Evolutionary conservation across 352 stramenopile species (phyloP).

Genomic region (Globisporangium cystogenes): DNA sequence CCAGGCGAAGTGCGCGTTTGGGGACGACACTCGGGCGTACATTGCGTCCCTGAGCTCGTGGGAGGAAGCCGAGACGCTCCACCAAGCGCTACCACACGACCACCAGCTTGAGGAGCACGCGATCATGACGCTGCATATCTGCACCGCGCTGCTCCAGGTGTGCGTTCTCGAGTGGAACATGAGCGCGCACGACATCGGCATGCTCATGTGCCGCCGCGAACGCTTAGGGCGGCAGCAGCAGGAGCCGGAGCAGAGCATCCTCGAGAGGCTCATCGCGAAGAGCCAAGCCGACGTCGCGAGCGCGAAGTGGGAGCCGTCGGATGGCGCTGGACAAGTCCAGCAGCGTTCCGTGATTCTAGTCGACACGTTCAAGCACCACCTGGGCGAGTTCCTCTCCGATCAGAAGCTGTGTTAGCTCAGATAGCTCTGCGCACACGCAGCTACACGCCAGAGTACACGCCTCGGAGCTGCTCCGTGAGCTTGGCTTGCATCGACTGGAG

Average conservation of each 20-base stretch:
- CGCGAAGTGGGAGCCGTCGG: background rate
- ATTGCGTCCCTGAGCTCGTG: constrained; percentile 34
- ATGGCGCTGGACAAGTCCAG: constrained; percentile 1
- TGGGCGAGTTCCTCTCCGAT: background rate
- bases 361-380: constrained; percentile 6
- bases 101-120: constrained; percentile 33
- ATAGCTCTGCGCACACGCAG: too few species aligned
- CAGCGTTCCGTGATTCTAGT: background rate
- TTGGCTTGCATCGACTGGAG: constrained; percentile 67
- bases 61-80: constrained; percentile 27
- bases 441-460: constrained; percentile 13
- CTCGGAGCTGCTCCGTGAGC: constrained; percentile 54
- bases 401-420: background rate
- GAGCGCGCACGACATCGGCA: constrained; percentile 44
- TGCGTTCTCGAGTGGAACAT: constrained; percentile 38
- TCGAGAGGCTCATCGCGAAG: constrained; percentile 27
- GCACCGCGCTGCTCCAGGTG: constrained; percentile 43
- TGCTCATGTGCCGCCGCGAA: constrained; percentile 48
- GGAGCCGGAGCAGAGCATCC: constrained; percentile 23
- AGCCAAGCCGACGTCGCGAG: constrained; percentile 11
- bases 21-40: constrained; percentile 15
- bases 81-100: constrained; percentile 12
- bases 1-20: constrained; percentile 51
- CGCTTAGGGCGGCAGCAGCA: constrained; percentile 13
- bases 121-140: constrained; percentile 39